These are phyloP conservation scores for Chytriomyces hyalinus DNA, from an alignment of 192 early-diverging fungal genomes.

Conservation along the genomic window DNA sequence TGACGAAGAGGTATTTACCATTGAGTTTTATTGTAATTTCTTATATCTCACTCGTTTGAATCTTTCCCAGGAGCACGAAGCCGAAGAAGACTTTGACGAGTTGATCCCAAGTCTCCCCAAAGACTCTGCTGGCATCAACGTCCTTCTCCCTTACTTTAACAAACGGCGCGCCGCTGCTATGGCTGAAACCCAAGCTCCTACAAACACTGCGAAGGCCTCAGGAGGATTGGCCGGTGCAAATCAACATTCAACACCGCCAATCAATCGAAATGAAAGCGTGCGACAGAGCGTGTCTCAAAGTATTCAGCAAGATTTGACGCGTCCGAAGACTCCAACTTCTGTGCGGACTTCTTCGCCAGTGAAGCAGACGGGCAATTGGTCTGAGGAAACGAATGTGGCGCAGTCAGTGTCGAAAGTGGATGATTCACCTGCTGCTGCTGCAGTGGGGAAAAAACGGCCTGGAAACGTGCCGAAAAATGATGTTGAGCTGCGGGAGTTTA, in stretches of 20 bases:
- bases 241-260: background rate
- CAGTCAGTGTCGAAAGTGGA: background rate
- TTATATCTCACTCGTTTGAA: background rate
- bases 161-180: background rate
- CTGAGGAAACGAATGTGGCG: slow-evolving; percentile 12
- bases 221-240: slow-evolving; percentile 12
- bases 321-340: slow-evolving; percentile 27
- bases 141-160: background rate
- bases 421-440: background rate
- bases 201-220: background rate
- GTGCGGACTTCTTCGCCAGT: slow-evolving; percentile 5
- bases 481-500: slow-evolving; percentile 46
- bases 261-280: background rate
- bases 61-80: slow-evolving; percentile 27
- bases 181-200: background rate
- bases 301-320: slow-evolving; percentile 1
- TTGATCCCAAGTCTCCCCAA: background rate
- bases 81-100: slow-evolving; percentile 33
- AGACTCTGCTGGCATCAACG: slow-evolving; percentile 17
- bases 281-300: background rate
- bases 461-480: slow-evolving; percentile 22
- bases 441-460: background rate
- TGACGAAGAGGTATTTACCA: slow-evolving; percentile 44
- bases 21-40: slow-evolving; percentile 5
- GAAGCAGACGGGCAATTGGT: background rate